Percentiles rank a stretch among this genome's conserved stretches.
Evolutionary conservation across 169 alveolate species (phyloP).

Genomic region (Prorocentrum cordatum): DNA sequence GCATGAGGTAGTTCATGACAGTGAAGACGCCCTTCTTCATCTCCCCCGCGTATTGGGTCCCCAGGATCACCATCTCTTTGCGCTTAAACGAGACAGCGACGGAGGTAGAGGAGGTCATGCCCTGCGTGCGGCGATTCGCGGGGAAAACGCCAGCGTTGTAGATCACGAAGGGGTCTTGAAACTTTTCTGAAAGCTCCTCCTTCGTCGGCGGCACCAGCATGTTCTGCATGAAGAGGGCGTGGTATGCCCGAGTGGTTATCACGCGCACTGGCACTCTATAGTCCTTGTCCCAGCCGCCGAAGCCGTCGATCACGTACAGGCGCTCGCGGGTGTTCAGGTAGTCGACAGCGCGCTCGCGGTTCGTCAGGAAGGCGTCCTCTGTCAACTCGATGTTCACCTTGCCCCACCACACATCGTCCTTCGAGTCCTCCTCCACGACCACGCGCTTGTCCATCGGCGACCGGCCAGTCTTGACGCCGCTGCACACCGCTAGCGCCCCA

Average conservation of each 20-base stretch:
- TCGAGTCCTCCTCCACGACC: slow-evolving; percentile 83
- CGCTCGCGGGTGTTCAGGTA: slow-evolving; percentile 81
- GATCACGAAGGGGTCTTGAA: no score
- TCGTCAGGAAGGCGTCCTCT: slow-evolving; percentile 77
- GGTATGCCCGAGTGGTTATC: slow-evolving; percentile 90
- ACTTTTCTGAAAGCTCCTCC: no score
- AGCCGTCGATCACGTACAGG: slow-evolving; percentile 90
- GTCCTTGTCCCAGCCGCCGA: slow-evolving; percentile 94
- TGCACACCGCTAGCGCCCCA: slow-evolving; percentile 81
- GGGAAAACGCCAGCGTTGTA: slow-evolving; percentile 88
- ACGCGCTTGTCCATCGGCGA: slow-evolving; percentile 89
- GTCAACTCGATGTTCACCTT: slow-evolving; percentile 49
- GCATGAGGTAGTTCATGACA: slow-evolving; percentile 59
- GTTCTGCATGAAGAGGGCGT: slow-evolving; percentile 94
- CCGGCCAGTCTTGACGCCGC: slow-evolving; percentile 82
- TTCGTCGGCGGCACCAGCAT: slow-evolving; percentile 87
- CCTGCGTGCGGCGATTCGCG: slow-evolving; percentile 82
- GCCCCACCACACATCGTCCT: slow-evolving; percentile 91
- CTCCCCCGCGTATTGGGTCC: slow-evolving; percentile 96
- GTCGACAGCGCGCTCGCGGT: slow-evolving; percentile 87
- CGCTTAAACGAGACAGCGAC: slow-evolving; percentile 84
- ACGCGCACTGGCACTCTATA: slow-evolving; percentile 83
- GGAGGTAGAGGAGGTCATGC: slow-evolving; percentile 86
- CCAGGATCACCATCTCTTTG: slow-evolving; percentile 89
- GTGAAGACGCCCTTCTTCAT: slow-evolving; percentile 88